Conservation (phyloP, 345 rosid species). For the Geranium brycei region DNA sequence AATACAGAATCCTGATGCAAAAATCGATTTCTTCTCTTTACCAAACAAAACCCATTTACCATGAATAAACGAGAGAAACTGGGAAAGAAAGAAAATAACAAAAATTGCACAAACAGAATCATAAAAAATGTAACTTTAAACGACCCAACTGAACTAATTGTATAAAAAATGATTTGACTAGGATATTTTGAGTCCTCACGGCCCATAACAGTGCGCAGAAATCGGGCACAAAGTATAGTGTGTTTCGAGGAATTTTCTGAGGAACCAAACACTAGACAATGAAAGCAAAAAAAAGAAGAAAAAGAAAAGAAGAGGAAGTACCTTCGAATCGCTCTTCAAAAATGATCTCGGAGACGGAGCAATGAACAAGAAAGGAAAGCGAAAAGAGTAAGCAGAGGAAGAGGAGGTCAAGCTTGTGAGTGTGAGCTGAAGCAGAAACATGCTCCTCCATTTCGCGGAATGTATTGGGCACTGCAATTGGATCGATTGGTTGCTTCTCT, state of each 20-base stretch:
- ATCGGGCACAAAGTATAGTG: not conserved
- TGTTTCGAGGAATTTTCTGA: not conserved
- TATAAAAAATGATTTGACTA: too few species aligned
- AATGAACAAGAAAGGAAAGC: not conserved
- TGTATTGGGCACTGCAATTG: not conserved
- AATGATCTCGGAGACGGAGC: constrained; percentile 17
- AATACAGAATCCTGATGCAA: too few species aligned
- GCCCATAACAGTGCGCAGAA: not conserved
- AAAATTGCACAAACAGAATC: too few species aligned
- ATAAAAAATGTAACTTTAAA: too few species aligned
- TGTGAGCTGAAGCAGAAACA: not conserved
- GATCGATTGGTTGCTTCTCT: not conserved
- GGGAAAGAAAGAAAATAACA: not conserved
- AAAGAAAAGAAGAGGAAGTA: not conserved
- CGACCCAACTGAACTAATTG: too few species aligned
- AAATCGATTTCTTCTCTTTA: too few species aligned
- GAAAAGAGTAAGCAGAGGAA: not conserved
- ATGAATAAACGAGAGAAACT: too few species aligned
- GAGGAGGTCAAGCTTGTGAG: not conserved
- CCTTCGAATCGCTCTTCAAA: constrained; percentile 33
- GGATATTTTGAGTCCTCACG: not conserved
- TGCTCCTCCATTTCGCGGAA: not conserved
- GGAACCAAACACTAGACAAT: not conserved
- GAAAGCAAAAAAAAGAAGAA: not conserved
- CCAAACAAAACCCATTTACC: too few species aligned